A percentile compares a stretch with the other conserved stretches of the same genome.
phyloP scores from a whole-genome alignment of 371 early-diverging fungal genomes.

The Lichtheimia corymbifera region DNA sequence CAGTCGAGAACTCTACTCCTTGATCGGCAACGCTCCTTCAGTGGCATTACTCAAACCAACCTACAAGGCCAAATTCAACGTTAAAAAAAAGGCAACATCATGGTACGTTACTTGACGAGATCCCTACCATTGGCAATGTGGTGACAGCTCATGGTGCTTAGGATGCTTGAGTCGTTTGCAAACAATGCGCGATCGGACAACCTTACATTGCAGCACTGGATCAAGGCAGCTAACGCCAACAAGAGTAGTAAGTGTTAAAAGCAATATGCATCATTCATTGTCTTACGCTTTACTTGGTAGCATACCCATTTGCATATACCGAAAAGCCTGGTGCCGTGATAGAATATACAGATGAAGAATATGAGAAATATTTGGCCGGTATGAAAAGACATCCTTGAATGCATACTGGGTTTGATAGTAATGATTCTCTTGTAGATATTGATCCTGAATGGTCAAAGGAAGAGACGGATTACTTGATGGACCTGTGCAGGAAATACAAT shows the following conservation, averaged over 20 bases:
- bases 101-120: slow-evolving; percentile 40
- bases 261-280: not conserved
- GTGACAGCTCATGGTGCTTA: slow-evolving; percentile 20
- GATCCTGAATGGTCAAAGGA: slow-evolving; percentile 81
- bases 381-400: slow-evolving; percentile 3
- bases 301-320: slow-evolving; percentile 67
- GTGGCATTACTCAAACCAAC: slow-evolving; percentile 62
- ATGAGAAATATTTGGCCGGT: slow-evolving; percentile 56
- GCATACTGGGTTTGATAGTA: not conserved
- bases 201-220: slow-evolving; percentile 75
- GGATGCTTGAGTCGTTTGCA: slow-evolving; percentile 70
- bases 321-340: slow-evolving; percentile 60
- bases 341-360: slow-evolving; percentile 72
- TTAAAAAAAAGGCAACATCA: slow-evolving; percentile 62
- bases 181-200: slow-evolving; percentile 80
- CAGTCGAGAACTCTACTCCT: slow-evolving; percentile 65
- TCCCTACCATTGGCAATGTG: too few relatives aligned
- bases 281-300: slow-evolving; percentile 18
- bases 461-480: slow-evolving; percentile 85
- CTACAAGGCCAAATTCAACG: slow-evolving; percentile 71
- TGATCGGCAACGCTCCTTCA: slow-evolving; percentile 74
- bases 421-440: slow-evolving; percentile 9
- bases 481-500: slow-evolving; percentile 75
- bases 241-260: slow-evolving; percentile 19
- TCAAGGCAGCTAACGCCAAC: slow-evolving; percentile 57